Percentiles rank a stretch among this genome's conserved stretches.
Evolutionary conservation across 2,329 filamentous ascomycete species (phyloP).

Genomic region (Teratosphaeria gauchensis): DNA sequence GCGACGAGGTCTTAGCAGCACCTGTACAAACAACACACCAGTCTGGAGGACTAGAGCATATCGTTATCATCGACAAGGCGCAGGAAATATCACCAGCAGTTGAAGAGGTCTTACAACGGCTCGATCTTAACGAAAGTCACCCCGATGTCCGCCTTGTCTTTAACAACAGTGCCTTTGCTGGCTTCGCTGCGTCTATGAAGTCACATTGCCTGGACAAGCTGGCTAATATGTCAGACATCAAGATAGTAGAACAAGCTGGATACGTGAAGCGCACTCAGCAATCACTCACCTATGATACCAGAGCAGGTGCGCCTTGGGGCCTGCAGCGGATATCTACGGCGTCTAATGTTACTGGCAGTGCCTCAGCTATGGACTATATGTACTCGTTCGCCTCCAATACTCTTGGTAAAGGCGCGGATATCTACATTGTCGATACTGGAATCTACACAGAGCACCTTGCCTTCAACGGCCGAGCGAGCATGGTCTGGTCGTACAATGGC

Average conservation of each 20-base stretch:
- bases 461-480: constrained; percentile 34
- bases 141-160: constrained; percentile 30
- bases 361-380: constrained; percentile 31
- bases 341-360: constrained; percentile 14
- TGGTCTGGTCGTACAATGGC: constrained; percentile 31
- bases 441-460: constrained; percentile 36
- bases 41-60: constrained; percentile 23
- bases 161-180: constrained; percentile 32
- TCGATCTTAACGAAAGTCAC: constrained; percentile 29
- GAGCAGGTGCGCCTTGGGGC: constrained; percentile 35
- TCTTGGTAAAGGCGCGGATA: constrained; percentile 35
- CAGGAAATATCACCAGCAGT: constrained; percentile 24
- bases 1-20: constrained; percentile 2
- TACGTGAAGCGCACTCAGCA: constrained; percentile 12
- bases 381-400: constrained; percentile 33
- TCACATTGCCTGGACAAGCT: constrained; percentile 30
- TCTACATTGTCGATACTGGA: constrained; percentile 42
- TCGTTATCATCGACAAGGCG: constrained; percentile 29
- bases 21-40: constrained; percentile 9
- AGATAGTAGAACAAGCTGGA: constrained; percentile 32
- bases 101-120: constrained; percentile 25
- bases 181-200: constrained; percentile 33
- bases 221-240: constrained; percentile 31
- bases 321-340: constrained; percentile 35
- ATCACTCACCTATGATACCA: constrained; percentile 13